A percentile compares a stretch with the other conserved stretches of the same genome.
Conservation (phyloP, 768 basidiomycete species). For the Postia placenta region DNA sequence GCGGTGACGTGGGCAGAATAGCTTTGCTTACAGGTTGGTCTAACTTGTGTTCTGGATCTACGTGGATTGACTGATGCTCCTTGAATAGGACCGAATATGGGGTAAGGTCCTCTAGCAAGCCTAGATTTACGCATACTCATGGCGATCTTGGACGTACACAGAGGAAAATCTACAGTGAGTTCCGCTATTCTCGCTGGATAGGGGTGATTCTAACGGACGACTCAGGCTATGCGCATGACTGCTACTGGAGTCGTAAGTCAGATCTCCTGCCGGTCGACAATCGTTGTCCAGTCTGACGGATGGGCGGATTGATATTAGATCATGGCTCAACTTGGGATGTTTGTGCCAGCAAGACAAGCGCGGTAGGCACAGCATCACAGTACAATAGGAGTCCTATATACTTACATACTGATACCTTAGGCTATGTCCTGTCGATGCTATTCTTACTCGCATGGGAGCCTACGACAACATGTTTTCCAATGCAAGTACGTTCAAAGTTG, state of each 20-base stretch:
- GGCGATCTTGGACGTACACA: slow-evolving; percentile 18
- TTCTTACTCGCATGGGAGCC: slow-evolving; percentile 96
- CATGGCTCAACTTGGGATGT: slow-evolving; percentile 95
- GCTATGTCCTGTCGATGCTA: slow-evolving; percentile 83
- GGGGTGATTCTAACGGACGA: slow-evolving; percentile 5
- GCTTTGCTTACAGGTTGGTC: slow-evolving; percentile 74
- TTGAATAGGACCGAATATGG: slow-evolving; percentile 74
- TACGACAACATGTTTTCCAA: slow-evolving; percentile 97
- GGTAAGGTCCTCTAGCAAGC: slow-evolving; percentile 38
- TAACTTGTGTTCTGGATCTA: not conserved
- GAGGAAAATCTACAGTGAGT: slow-evolving; percentile 74
- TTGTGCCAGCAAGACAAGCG: slow-evolving; percentile 81
- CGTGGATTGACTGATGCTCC: slow-evolving; percentile 5
- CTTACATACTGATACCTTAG: slow-evolving; percentile 29
- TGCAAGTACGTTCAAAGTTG: slow-evolving; percentile 96
- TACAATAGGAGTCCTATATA: not conserved
- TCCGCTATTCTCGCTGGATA: not conserved
- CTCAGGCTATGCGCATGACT: slow-evolving; percentile 88
- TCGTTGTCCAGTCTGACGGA: not conserved
- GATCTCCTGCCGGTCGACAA: not conserved
- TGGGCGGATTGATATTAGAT: slow-evolving; percentile 38
- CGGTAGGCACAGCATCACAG: slow-evolving; percentile 39
- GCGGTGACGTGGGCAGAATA: slow-evolving; percentile 67
- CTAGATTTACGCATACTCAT: slow-evolving; percentile 18
- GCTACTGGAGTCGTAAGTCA: slow-evolving; percentile 76